Base-by-base conservation (phyloP, 768 basidiomycete species). In the Xerocomus brunneocitrinus region DNA sequence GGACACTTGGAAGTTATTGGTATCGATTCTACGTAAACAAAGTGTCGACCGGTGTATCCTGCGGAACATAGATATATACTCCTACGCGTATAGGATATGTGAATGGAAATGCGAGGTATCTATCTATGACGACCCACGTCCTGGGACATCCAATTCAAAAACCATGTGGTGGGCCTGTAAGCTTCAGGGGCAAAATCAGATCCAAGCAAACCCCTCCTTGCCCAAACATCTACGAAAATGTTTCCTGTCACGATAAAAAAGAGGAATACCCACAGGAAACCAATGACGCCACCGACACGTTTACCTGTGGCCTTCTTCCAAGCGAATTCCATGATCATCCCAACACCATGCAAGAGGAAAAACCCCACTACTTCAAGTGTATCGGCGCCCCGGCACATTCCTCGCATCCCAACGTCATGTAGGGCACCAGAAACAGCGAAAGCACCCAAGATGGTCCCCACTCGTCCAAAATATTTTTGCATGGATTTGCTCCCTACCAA, bases 361-460 rank as follows among this genome's bases (percentile, higher is more conserved):
- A 80, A 85, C 1, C 76, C 78, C 1, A 69, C 66, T 4, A 81
- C 68, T 8, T 52, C 49, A 6, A 52, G 12, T 1, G 79, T 74
- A 38, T 85, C 78, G 1, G 71, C 67, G 14, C 81, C 83, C 4
- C 72, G 71, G 1, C 76, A 77, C 78, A 85, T 78, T 8, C 80
- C 81, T 74, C 77, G 85, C 48, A 81, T 53, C 12, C 79, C 83
- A 16, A 78, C 31, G 56, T 81, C 75, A 52, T 90, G 87, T 5
- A 87, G 60, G 8, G 79, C n/a, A 4, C 76, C 84, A 0, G 87
- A 89, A 7, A 79, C 55, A 4, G 78, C 45, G 62, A 89, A 89
- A 5, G 77, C 78, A 8, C 83, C 84, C 3, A 88, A 51, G 8
- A 86, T 67, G 4, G 63, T 67, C 4, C 81, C 82, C 3, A 62